Base-by-base conservation (phyloP, 129 eudicot species). In the Flaveria sonorensis region DNA sequence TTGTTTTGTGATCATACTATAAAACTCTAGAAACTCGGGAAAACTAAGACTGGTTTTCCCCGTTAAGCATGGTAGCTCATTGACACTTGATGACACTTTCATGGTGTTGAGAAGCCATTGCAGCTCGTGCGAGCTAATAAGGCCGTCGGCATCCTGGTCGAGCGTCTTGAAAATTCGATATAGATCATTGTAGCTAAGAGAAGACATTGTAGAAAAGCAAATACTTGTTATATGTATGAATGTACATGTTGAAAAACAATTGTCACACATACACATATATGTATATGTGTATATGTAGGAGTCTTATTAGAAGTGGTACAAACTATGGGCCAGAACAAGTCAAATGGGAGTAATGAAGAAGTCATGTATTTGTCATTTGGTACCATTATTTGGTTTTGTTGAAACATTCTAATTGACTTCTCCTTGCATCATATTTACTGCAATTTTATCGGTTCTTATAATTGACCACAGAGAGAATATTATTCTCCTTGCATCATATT, bases 91-190 rank as follows among this genome's bases (percentile, higher is more conserved):
- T 9, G 77, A 77, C 59, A 77, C 72, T 28, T 88, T 88, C 59
- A 82, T 65, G 30, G 77, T 85, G 18, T 92, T 88, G 2, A 92
- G 88, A 59, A 92, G 90, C 81, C 71, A 79, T 32, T 63, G 81
- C 14, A 92, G 82, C 81, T 92, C 92, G n/a, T 87, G 77, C 3
- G 81, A 71, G 81, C 90, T 87, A 47, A 92, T 85, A 0, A 63
- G 74, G 13, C 89, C 96, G 4, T 87, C 84, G 3, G 50, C 72
- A 23, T 87, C 78, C 52, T 68, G 79, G 81, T 91, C 97, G 3
- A 91, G 87, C 36, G 75, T 85, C 43, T 81, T 63, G 86, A 91
- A 91, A n/a, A 91, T 84, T 10, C 90, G 76, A 59, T 85, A 80
- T 14, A 88, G 63, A 47, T 91, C 94, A 4, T 83, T 48, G 59